A percentile compares a stretch with the other conserved stretches of the same genome.
phyloP scores from a whole-genome alignment of 805 yeast genomes.

The Sungouiozyma ichnusensis region DNA sequence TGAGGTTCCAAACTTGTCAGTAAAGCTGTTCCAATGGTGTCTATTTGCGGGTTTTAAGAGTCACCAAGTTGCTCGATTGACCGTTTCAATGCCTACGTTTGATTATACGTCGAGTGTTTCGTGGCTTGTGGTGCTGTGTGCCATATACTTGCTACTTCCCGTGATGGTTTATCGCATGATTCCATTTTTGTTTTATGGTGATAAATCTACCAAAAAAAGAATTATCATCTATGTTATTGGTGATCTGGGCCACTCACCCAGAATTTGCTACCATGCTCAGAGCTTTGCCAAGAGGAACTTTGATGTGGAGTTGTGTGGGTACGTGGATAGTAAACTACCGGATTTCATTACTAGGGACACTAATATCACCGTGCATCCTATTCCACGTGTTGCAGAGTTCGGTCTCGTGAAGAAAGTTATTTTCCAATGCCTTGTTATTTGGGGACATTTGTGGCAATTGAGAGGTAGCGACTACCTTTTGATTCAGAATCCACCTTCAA shows the following conservation, averaged over 20 bases:
- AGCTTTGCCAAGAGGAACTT: constrained; percentile 62
- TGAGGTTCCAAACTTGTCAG: too few species aligned
- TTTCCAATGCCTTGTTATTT: constrained; percentile 41
- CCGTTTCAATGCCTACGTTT: not conserved
- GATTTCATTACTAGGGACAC: constrained; percentile 39
- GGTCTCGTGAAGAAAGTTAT: constrained; percentile 40
- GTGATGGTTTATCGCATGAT: constrained; percentile 24
- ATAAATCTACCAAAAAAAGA: constrained; percentile 35
- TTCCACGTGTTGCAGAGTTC: constrained; percentile 9
- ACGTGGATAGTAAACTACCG: constrained; percentile 49
- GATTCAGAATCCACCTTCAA: constrained; percentile 86
- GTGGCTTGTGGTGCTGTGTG: constrained; percentile 11
- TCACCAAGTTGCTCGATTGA: too few species aligned
- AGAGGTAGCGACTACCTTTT: constrained; percentile 58
- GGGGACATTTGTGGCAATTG: constrained; percentile 39
- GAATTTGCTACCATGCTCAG: constrained; percentile 84
- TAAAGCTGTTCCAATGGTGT: too few species aligned
- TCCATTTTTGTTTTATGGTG: constrained; percentile 29
- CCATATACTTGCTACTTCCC: constrained; percentile 37
- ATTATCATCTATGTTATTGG: constrained; percentile 80
- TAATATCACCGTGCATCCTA: constrained; percentile 40
- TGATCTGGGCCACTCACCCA: constrained; percentile 88
- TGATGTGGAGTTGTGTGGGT: constrained; percentile 78
- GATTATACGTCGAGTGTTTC: not conserved
- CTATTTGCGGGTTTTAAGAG: too few species aligned